Conservation (phyloP, 2,329 filamentous ascomycete species). For the Cercospora zeina region DNA sequence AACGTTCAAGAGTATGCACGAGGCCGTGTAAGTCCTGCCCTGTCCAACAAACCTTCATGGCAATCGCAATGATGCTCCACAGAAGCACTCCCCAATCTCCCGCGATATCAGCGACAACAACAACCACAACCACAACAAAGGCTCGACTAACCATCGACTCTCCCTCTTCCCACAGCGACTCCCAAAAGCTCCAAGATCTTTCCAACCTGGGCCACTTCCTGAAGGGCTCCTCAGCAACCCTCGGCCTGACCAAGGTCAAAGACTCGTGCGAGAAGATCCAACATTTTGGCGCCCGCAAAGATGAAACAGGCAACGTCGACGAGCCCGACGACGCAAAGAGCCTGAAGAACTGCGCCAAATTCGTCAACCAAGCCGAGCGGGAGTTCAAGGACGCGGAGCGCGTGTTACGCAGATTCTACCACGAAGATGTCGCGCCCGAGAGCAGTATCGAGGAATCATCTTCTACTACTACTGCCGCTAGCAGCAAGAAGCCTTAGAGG, state of each 20-base stretch:
- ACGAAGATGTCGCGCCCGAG: conserved; percentile 27
- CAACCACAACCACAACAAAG: not conserved
- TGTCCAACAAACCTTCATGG: not conserved
- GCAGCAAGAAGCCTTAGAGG: not conserved
- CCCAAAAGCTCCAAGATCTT: conserved; percentile 69
- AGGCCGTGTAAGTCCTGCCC: conserved; percentile 66
- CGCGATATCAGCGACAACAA: too few species aligned
- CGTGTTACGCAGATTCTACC: conserved; percentile 69
- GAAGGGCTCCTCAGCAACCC: conserved; percentile 93
- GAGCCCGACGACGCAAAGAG: conserved; percentile 68
- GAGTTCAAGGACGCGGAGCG: conserved; percentile 75
- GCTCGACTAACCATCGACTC: conserved; percentile 8
- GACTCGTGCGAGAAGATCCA: conserved; percentile 97
- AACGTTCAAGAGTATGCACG: conserved; percentile 84
- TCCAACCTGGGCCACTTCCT: conserved; percentile 90
- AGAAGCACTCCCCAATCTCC: not conserved
- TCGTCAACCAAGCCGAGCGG: conserved; percentile 68
- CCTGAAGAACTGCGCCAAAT: conserved; percentile 68
- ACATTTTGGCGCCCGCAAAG: conserved; percentile 80
- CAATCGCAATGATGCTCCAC: not conserved
- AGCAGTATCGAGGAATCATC: not conserved
- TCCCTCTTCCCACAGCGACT: conserved; percentile 53
- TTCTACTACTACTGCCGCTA: not conserved
- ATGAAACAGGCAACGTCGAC: conserved; percentile 68
- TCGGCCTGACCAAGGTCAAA: conserved; percentile 86